Conservation (phyloP, 306 rosid species). For the Quercus alba region DNA sequence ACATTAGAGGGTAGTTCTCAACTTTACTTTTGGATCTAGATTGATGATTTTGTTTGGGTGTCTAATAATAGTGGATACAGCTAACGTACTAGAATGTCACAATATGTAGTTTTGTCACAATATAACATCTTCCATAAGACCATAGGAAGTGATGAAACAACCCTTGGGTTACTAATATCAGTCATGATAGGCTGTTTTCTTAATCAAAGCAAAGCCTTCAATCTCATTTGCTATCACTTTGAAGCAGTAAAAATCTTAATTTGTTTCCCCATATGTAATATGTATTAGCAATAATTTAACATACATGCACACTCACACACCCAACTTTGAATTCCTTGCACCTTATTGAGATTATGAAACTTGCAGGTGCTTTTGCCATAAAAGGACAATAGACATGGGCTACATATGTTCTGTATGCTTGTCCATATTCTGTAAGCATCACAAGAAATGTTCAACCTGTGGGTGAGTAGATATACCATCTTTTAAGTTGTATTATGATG, state of each 20-base stretch:
- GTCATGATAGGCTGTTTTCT: no score
- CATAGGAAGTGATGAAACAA: no score
- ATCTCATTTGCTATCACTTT: no score
- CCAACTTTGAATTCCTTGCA: not conserved
- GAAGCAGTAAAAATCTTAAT: no score
- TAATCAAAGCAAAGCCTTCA: no score
- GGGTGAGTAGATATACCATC: constrained; percentile 60
- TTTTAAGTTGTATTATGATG: constrained; percentile 1
- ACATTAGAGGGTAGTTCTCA: not conserved
- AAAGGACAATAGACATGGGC: constrained; percentile 94
- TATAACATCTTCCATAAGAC: no score
- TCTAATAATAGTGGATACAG: not conserved
- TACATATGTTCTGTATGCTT: constrained; percentile 93
- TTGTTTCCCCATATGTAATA: not conserved
- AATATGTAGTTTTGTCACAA: no score
- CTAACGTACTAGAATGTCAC: not conserved
- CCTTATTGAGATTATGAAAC: constrained; percentile 23
- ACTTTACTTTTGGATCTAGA: not conserved
- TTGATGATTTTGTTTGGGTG: not conserved
- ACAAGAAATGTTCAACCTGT: constrained; percentile 94
- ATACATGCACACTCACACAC: not conserved
- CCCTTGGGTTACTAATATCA: no score
- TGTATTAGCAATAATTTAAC: not conserved
- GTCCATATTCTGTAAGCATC: constrained; percentile 96
- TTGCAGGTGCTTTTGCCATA: constrained; percentile 99